Percentiles rank a stretch among this genome's conserved stretches.
Conservation (phyloP, 352 stramenopile species). For the Phytophthora brassicae region DNA sequence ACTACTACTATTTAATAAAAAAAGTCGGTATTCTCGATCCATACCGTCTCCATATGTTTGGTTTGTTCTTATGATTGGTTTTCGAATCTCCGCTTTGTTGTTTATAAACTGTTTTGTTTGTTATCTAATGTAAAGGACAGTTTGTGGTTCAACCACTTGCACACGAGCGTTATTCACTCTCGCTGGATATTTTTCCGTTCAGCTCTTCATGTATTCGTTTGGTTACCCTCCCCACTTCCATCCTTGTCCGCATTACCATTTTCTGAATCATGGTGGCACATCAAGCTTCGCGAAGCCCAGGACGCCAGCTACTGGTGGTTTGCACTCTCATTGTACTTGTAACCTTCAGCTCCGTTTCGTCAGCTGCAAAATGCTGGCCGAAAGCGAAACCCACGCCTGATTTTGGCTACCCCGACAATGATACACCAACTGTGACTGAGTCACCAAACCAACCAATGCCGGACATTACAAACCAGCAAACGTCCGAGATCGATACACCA, state of each 20-base stretch:
- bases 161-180: too few species aligned
- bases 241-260: conserved; percentile 10
- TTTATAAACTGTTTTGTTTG: too few species aligned
- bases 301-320: conserved; percentile 11
- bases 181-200: too few species aligned
- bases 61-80: too few species aligned
- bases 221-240: background rate
- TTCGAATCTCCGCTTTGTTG: too few species aligned
- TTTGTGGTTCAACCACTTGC: too few species aligned
- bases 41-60: too few species aligned
- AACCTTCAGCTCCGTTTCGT: conserved; percentile 8
- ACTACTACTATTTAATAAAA: too few species aligned
- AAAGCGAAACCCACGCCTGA: too few species aligned
- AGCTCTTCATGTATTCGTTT: background rate
- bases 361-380: conserved; percentile 21
- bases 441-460: conserved; percentile 18
- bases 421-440: conserved; percentile 20
- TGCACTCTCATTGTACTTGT: conserved; percentile 8
- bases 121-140: too few species aligned
- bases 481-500: too few species aligned
- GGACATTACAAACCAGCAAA: conserved; percentile 6
- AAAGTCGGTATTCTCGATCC: too few species aligned
- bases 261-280: conserved; percentile 14
- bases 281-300: conserved; percentile 10
- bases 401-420: conserved; percentile 20